Evolutionary conservation across 1,284 basidiomycete species (phyloP), one percentile per base, ranked within the genome.

Genomic region (Baeospora myosura): DNA sequence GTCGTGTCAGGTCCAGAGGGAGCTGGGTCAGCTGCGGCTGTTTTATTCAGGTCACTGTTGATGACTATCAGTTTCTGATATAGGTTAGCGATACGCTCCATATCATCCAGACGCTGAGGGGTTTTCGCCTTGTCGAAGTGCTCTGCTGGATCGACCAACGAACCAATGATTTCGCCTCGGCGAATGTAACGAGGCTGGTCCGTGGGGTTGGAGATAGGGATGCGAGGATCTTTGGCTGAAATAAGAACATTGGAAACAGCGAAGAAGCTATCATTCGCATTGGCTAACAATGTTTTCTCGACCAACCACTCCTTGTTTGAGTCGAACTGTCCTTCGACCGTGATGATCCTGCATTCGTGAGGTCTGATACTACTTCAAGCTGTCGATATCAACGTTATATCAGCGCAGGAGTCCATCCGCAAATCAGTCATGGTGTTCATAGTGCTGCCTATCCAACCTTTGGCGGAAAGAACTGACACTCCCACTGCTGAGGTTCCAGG

Each of bases 351-450:
- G n/a, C 26, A 28, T 28, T 28, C 8, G 8, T 28, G 26, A 14
- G 26, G 26, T 28, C 8, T 8, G n/a, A 28, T 28, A 8, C n/a
- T n/a, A n/a, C n/a, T n/a, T n/a, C n/a, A n/a, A 8, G 8, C 26
- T 8, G 8, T 28, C 14, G 26, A 28, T 8, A 28, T 28, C 26
- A 28, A 28, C 8, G 8, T 28, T 8, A 54, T 49, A 30, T 53
- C 49, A 0, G 51, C 49, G 10, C 54, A 41, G 0, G 49, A 54
- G 33, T 56, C 54, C 1, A 48, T 3, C 0, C 49, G 33, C 1
- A 51, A n/a, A 32, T 52, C 41, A 3, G 48, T 40, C 0, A n/a
- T 0, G 1, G 5, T 1, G 3, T 17, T 10, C 2, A 29, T 25
- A 3, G 4, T 1, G 1, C n/a, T 16, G 3, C 42, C 48, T 8